Evolutionary conservation across 257 asterid species (phyloP), one percentile per base, ranked within the genome.

Genomic region (Solanum rostratum): DNA sequence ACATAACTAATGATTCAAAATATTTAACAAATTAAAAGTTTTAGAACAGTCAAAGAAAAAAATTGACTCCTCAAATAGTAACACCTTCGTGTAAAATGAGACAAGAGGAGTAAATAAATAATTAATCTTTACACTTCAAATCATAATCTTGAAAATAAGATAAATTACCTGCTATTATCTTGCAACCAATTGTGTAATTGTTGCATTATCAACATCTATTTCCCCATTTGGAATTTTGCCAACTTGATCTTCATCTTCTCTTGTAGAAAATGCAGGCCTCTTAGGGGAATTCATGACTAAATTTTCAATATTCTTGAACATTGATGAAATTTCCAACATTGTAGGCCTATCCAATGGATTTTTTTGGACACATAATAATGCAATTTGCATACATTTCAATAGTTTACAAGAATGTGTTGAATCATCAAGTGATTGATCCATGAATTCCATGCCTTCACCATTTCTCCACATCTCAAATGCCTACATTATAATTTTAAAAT

Each of bases 311-410:
- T 69, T 83, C 39, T 84, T 86, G 0, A 89, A 87, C 90, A 84
- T 87, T 1, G 84, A 86, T 3, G 87, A 87, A 79, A 87, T 81
- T 71, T 87, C 90, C 79, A 89, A 84, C 90, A 87, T 86, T 49
- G 87, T 70, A 15, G 91, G 91, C 59, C 91, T 59, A 54, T 89
- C 88, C 73, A 81, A 81, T 54, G 88, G 80, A 70, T 79, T 59
- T 79, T 86, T 87, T 84, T 89, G 89, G 27, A 89, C 88, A 37
- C 91, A 89, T 81, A 85, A 84, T 37, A 87, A 80, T 16, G 89
- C 89, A 66, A 87, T 87, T 68, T 87, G 88, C 87, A 89, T 63
- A 80, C 90, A 87, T 60, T 81, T 85, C 83, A 84, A 39, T 71
- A 87, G 70, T 84, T 87, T 87, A 55, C 85, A 82, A 8, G 90